Evolutionary conservation across 2,329 filamentous ascomycete genomes (phyloP), one percentile per base, ranked within the genome.

Genomic region (Pyricularia pennisetigena): DNA sequence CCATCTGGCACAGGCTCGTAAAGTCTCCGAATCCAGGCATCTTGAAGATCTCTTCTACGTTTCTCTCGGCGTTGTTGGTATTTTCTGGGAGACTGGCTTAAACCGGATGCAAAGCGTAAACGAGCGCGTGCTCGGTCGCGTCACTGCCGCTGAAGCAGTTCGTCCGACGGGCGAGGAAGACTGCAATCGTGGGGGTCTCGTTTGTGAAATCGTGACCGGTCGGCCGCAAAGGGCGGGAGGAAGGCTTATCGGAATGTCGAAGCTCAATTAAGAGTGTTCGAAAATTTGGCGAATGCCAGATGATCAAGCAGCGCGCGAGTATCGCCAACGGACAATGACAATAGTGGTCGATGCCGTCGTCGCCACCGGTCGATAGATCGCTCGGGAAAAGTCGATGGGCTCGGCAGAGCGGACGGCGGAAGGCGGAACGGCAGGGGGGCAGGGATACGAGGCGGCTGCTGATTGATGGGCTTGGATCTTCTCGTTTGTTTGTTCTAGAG

Each of bases 21-120:
- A 98, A 98, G 80, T 97, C 91, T 73, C 94, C 94, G 80, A 98
- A 98, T 72, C 89, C 91, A 85, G 96, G 94, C 80, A 83, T 88
- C 78, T 74, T 73, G 64, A 26, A 23, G 20, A 30, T 16, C 49
- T 20, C 29, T 6, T 26, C 41, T 26, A n/a, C 41, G 23, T 57
- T 54, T 49, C 26, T 2, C 65, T 41, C 24, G 32, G 30, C 10
- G 28, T 57, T 23, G 35, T 23, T 66, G 32, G 9, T 24, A 26
- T 41, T n/a, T 16, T 29, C 10, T 8, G 35, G 8, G 35, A n/a
- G 35, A 54, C 35, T 20, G 26, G 26, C n/a, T 20, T n/a, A 20
- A 4, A 35, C 10, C 30, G 20, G 64, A 20, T 16, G 23, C 14
- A 49, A 9, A 35, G 16, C 20, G 10, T 23, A 12, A 20, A 20